These are phyloP conservation scores for Albugo candida DNA, from an alignment of 352 stramenopile genomes.

Conservation along the genomic window DNA sequence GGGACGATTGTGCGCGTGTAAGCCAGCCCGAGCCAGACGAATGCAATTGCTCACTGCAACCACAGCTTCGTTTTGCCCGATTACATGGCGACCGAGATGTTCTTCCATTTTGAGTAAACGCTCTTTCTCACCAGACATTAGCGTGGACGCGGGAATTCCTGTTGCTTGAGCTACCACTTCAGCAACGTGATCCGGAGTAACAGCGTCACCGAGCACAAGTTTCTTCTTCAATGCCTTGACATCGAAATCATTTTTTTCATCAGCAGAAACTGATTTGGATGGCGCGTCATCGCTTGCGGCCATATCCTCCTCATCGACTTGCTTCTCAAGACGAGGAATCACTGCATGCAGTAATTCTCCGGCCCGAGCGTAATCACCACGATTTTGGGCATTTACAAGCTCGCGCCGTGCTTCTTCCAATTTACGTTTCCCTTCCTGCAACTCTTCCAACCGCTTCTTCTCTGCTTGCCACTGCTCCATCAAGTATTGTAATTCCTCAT, in stretches of 20 bases:
- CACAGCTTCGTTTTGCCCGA: slow-evolving; percentile 83
- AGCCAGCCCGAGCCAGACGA: slow-evolving; percentile 80
- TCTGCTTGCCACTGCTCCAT: slow-evolving; percentile 63
- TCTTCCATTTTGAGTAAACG: slow-evolving; percentile 89
- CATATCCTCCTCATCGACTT: slow-evolving; percentile 44
- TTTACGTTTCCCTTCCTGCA: slow-evolving; percentile 55
- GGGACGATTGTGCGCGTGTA: slow-evolving; percentile 89
- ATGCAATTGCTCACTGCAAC: slow-evolving; percentile 82
- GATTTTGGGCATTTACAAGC: slow-evolving; percentile 46
- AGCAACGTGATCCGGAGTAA: slow-evolving; percentile 87
- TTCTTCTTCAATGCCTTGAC: slow-evolving; percentile 16
- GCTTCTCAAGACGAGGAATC: slow-evolving; percentile 46
- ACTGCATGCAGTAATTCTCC: slow-evolving; percentile 66
- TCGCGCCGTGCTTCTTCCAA: slow-evolving; percentile 58
- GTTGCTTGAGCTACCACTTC: slow-evolving; percentile 78
- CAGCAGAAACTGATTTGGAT: slow-evolving; percentile 3
- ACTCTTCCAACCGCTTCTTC: slow-evolving; percentile 48
- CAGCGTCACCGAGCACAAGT: slow-evolving; percentile 73
- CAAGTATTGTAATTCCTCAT: slow-evolving; percentile 31
- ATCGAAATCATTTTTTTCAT: slow-evolving; percentile 9
- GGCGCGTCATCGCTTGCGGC: slow-evolving; percentile 12
- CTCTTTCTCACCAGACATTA: slow-evolving; percentile 90
- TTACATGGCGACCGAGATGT: slow-evolving; percentile 79
- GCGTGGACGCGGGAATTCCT: slow-evolving; percentile 87
- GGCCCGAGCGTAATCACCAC: slow-evolving; percentile 52